Conservation (phyloP, 257 asterid species). For the Solanum pinnatisectum region DNA sequence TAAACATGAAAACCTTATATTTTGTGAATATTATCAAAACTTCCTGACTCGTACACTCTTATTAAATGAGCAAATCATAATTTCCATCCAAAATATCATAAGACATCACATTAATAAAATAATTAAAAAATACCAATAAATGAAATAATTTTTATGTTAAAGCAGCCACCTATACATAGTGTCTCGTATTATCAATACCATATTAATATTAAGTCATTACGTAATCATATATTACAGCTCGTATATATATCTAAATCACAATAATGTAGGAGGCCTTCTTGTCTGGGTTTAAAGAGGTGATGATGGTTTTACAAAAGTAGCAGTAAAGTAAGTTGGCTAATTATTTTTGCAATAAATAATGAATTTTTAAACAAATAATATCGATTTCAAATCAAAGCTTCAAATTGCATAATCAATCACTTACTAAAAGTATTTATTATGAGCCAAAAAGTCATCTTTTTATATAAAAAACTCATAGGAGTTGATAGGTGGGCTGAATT, state of each 20-base stretch:
- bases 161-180: not conserved
- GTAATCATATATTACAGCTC: not conserved
- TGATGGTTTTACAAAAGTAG: not conserved
- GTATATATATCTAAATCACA: not conserved
- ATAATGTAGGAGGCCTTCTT: not conserved
- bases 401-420: not conserved
- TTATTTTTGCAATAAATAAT: not conserved
- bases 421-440: not conserved
- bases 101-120: too few species aligned
- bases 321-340: not conserved
- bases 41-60: too few species aligned
- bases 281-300: not conserved
- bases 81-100: too few species aligned
- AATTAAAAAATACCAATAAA: too few species aligned
- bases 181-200: not conserved
- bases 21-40: too few species aligned
- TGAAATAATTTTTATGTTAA: too few species aligned
- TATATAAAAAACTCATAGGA: not conserved
- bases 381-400: not conserved
- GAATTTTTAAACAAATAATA: not conserved
- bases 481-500: not conserved
- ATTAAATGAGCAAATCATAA: not conserved
- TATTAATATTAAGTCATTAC: not conserved
- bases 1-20: too few species aligned
- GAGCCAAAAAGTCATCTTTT: not conserved